phyloP scores from a whole-genome alignment of 345 rosid species.

The Citrus inodora region DNA sequence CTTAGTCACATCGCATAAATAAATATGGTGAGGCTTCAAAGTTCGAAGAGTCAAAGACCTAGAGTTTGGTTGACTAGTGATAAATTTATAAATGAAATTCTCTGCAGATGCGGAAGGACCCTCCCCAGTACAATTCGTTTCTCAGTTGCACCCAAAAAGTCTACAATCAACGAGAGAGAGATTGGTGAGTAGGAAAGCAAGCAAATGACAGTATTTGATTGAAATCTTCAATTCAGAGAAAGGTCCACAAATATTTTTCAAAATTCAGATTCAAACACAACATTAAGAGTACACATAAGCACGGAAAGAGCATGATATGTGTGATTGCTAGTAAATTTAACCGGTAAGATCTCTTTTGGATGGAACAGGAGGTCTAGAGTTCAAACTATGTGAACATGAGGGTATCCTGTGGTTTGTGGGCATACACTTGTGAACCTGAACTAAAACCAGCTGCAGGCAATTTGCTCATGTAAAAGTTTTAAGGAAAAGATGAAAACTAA shows the following conservation, averaged over 20 bases:
- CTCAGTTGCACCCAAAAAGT: not conserved
- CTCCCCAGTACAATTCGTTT: slow-evolving; percentile 18
- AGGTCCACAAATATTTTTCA: not conserved
- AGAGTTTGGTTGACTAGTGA: not conserved
- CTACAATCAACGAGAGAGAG: not conserved
- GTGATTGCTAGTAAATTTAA: not conserved
- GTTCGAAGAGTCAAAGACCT: not conserved
- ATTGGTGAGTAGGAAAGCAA: not conserved
- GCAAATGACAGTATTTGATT: not conserved
- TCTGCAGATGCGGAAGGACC: not conserved
- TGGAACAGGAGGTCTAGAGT: not conserved
- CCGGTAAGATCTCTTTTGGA: not conserved
- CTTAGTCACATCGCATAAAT: too few species aligned
- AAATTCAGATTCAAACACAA: not conserved
- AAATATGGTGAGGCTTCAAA: not conserved
- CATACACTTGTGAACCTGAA: not conserved
- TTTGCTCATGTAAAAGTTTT: not conserved
- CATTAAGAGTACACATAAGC: not conserved
- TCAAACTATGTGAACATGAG: not conserved
- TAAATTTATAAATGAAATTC: not conserved
- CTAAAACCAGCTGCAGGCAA: not conserved
- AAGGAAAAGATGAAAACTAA: not conserved
- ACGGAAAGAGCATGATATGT: not conserved
- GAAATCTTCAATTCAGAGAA: not conserved
- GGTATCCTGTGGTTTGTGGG: not conserved